Base-by-base conservation (phyloP, 176 grass and related monocot genomes). In the Musa acuminata region DNA sequence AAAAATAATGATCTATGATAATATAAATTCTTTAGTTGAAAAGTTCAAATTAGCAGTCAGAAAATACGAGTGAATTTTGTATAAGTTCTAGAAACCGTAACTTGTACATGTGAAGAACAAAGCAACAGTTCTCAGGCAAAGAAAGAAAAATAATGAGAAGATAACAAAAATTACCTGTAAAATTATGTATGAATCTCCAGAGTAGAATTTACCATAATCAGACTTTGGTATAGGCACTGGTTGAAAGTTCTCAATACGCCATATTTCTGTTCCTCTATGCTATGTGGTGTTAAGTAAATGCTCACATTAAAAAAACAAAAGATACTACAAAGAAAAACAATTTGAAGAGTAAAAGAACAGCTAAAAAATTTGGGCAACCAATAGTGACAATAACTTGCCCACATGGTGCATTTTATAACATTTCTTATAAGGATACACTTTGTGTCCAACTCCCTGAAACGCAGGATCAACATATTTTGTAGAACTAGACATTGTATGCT, bases 181-280 rank as follows among this genome's bases (percentile, higher is more conserved):
- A 80, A 96, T 43, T 75, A 96, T 88, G 77, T 96, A 96, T 55
- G 92, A 96, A 87, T 96, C 92, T 73, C 89, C 92, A 19, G 85
- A 86, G 81, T 92, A 92, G 83, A 96, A 96, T 79, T 96, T 96
- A 55, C 92, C 89, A 67, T 96, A 85, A 80, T 86, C 82, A 78
- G 83, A 73, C 83, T 90, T 96, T 62, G 87, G 85, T 49, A 96
- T 71, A 65, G 87, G 83, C 73, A 90, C 92, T 26, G 92, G 92
- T 75, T 88, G 88, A 83, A 96, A 96, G 76, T 92, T 83, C 82
- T 96, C 83, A 22, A 96, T 90, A 50, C 92, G 77, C 92, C 92
- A 96, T 78, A 96, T 96, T 52, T 96, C 92, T n/a, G 87, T 90
- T 13, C 89, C 92, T 67, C 92, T 96, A 67, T n/a, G n/a, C n/a